phyloP scores from a whole-genome alignment of 2,329 filamentous ascomycete genomes.

The Catunica adiposa region DNA sequence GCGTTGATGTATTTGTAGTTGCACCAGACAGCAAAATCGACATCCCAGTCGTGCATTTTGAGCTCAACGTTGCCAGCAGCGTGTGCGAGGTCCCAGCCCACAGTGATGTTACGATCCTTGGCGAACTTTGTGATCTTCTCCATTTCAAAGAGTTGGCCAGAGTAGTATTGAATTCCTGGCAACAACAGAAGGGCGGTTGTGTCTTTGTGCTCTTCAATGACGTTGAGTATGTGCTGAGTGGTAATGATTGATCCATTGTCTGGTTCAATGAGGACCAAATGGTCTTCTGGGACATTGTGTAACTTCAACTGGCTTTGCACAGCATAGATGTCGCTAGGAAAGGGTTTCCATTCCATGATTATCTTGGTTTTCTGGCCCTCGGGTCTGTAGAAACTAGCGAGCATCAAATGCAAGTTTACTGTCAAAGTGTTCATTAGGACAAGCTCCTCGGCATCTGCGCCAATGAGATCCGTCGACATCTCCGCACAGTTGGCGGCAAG shows the following conservation, averaged over 20 bases:
- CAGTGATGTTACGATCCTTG: conserved; percentile 48
- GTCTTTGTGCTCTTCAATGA: conserved; percentile 59
- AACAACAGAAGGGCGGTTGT: conserved; percentile 61
- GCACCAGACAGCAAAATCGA: conserved; percentile 87
- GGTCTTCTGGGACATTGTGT: conserved; percentile 47
- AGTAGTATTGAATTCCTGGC: conserved; percentile 82
- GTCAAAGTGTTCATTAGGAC: conserved; percentile 82
- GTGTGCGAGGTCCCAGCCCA: conserved; percentile 82
- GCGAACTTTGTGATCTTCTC: conserved; percentile 62
- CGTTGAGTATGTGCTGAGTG: conserved; percentile 52
- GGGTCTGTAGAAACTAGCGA: conserved; percentile 72
- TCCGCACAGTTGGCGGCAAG: conserved; percentile 59
- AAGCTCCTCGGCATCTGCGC: conserved; percentile 54
- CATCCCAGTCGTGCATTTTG: conserved; percentile 72
- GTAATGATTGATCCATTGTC: conserved; percentile 42
- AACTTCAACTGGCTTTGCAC: conserved; percentile 64
- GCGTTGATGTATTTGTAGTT: conserved; percentile 90
- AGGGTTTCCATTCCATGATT: conserved; percentile 77
- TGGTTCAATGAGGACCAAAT: conserved; percentile 60
- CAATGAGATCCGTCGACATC: conserved; percentile 57
- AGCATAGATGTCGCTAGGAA: conserved; percentile 76
- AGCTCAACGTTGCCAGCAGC: conserved; percentile 72
- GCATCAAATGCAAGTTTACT: conserved; percentile 61
- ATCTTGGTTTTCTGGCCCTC: conserved; percentile 53
- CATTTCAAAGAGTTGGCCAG: conserved; percentile 76